Conservation (phyloP, 768 basidiomycete species). For the Thelephora ganbajun region DNA sequence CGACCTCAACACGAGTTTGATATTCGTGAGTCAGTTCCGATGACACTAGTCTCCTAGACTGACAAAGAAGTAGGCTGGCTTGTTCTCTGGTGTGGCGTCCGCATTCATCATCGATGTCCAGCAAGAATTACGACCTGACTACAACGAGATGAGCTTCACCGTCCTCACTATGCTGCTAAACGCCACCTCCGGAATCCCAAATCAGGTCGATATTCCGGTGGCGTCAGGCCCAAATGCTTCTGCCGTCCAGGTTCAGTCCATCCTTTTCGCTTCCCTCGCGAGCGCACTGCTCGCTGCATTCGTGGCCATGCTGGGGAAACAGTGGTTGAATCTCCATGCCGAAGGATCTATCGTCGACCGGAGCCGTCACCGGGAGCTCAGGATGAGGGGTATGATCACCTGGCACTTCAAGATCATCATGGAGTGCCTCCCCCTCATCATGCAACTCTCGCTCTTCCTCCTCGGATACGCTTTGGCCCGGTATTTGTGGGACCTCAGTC, state of each 20-base stretch:
- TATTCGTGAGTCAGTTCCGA: not conserved
- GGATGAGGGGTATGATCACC: conserved; percentile 6
- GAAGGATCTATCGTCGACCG: conserved; percentile 7
- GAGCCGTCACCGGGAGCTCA: conserved; percentile 6
- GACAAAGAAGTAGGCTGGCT: conserved; percentile 5
- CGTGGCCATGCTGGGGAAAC: conserved; percentile 10
- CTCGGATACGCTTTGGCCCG: conserved; percentile 7
- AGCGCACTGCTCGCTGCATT: conserved; percentile 13
- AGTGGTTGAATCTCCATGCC: conserved; percentile 6
- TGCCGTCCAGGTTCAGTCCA: conserved; percentile 8
- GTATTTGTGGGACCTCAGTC: conserved; percentile 4
- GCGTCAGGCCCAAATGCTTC: conserved; percentile 10
- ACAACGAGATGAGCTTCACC: conserved; percentile 6
- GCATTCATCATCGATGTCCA: conserved; percentile 9
- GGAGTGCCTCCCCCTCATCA: conserved; percentile 5
- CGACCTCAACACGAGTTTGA: not conserved
- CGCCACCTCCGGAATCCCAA: conserved; percentile 1
- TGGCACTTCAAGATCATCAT: conserved; percentile 9
- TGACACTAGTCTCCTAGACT: not conserved
- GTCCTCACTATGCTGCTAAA: conserved; percentile 7
- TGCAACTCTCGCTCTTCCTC: conserved; percentile 8
- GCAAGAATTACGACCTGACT: conserved; percentile 3
- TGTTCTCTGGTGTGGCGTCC: conserved; percentile 9
- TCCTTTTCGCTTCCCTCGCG: conserved; percentile 11
- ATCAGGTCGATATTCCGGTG: conserved; percentile 1